phyloP scores from a whole-genome alignment of 164 flowering plant genomes.

The Hamamelis virginiana region DNA sequence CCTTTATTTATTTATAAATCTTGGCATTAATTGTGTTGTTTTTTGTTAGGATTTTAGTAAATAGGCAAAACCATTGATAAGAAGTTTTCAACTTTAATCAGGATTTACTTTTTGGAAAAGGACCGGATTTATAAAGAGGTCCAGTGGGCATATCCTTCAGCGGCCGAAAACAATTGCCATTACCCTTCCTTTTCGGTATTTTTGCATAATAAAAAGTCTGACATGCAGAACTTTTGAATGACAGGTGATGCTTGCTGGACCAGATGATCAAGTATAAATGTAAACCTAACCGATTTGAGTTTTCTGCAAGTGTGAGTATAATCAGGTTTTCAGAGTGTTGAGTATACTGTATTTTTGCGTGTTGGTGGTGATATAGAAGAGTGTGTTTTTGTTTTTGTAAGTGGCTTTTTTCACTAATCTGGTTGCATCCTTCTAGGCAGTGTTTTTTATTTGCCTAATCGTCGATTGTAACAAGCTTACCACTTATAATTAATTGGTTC shows the following conservation, averaged over 20 bases:
- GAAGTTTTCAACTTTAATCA: no score
- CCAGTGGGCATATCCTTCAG: no score
- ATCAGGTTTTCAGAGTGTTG: slow-evolving; percentile 21
- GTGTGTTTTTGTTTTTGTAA: slow-evolving; percentile 3
- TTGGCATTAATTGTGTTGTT: no score
- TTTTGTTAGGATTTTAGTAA: no score
- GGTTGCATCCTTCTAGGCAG: slow-evolving; percentile 29
- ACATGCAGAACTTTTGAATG: background rate
- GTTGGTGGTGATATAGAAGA: background rate
- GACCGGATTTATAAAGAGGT: no score
- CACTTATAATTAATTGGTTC: slow-evolving; percentile 22
- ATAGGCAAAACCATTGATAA: no score
- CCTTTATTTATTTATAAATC: no score
- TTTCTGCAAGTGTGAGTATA: slow-evolving; percentile 9
- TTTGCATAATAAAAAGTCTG: background rate
- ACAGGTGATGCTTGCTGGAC: slow-evolving; percentile 46
- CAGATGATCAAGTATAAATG: slow-evolving; percentile 35
- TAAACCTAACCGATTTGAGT: slow-evolving; percentile 20
- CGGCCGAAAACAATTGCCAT: background rate
- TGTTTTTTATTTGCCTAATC: slow-evolving; percentile 32
- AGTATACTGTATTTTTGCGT: slow-evolving; percentile 16
- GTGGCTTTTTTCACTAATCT: slow-evolving; percentile 21
- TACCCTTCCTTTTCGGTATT: background rate
- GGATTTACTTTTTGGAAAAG: no score
- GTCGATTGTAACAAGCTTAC: slow-evolving; percentile 21